Evolutionary conservation across 2,329 filamentous ascomycete genomes (phyloP), one percentile per base, ranked within the genome.

Genomic region (Bipolaris zeicola): DNA sequence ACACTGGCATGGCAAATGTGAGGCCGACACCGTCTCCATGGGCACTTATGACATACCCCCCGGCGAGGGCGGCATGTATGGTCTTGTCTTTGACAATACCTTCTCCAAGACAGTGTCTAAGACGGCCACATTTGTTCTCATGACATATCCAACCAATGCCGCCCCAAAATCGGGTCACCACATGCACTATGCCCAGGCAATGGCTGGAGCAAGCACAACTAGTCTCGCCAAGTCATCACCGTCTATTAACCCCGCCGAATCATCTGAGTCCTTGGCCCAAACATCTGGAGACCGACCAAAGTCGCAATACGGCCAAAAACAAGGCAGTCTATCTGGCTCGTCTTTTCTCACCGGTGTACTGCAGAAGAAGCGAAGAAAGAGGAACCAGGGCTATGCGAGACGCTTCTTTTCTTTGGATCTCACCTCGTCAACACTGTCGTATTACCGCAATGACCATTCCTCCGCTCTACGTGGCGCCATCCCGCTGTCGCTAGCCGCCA

Each of bases 331-430:
- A 50, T 61, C 62, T 28, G 71, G 64, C 51, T 62, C 69, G 1
- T 86, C 86, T 13, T 90, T 93, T 65, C 91, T 96, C 72, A 92
- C 91, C 0, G 95, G 95, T 16, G 85, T 90, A 5, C 79, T 99
- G 60, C 87, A 92, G 63, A 99, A 99, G 82, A 88, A 95, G 68
- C 86, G 93, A 63, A 87, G 95, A 57, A 98, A 97, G 84, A 89
- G 91, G 79, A 92, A 93, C 43, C 95, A 98, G 76, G 94, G 94
- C 41, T 96, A 92, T 76, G 95, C 95, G 5, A 86, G 91, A 54
- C 87, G 95, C 36, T 99, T 95, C 82, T 99, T 99, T 78, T 97
- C 94, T 0, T 82, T 99, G 52, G 95, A 99, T 75, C 98, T 93
- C 73, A 92, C 90, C 3, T 93, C 94, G 0, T 96, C 91, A 60